These are phyloP conservation scores for Penicillium sp. DNA, from an alignment of 2,329 filamentous ascomycete species.

Conservation along the genomic window DNA sequence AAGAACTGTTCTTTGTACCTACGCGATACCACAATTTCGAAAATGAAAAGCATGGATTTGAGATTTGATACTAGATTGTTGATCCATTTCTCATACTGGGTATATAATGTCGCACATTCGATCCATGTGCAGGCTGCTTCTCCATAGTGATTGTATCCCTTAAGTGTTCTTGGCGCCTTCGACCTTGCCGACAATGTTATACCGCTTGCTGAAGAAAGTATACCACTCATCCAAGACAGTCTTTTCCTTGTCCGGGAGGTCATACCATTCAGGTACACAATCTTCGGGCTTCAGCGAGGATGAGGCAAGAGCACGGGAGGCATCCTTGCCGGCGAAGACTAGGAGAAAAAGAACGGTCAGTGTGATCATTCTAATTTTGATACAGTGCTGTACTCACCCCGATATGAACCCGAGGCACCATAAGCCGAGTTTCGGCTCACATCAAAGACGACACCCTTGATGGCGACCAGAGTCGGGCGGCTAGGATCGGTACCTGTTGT, in stretches of 20 bases:
- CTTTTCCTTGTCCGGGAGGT: conserved; percentile 81
- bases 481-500: conserved; percentile 38
- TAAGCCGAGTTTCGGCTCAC: conserved; percentile 89
- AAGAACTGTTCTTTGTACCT: conserved; percentile 15
- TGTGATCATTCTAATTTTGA: neutral
- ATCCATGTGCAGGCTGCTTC: neutral
- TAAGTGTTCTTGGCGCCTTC: conserved; percentile 39
- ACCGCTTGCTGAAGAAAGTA: conserved; percentile 94
- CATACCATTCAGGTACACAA: conserved; percentile 76
- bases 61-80: neutral
- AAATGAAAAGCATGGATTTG: conserved; percentile 24
- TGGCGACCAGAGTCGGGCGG: conserved; percentile 59
- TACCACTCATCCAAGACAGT: conserved; percentile 85
- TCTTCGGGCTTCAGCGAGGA: conserved; percentile 86
- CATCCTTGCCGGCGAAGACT: conserved; percentile 97
- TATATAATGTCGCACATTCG: conserved; percentile 10
- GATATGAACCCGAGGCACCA: conserved; percentile 75
- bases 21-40: conserved; percentile 20
- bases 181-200: conserved; percentile 67
- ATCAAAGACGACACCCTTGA: conserved; percentile 91
- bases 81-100: neutral
- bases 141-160: neutral
- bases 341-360: neutral
- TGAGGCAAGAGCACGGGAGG: conserved; percentile 83
- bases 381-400: conserved; percentile 59